Evolutionary conservation across 2,329 filamentous ascomycete genomes (phyloP), one percentile per base, ranked within the genome.

Genomic region (Colletotrichum tropicicola): DNA sequence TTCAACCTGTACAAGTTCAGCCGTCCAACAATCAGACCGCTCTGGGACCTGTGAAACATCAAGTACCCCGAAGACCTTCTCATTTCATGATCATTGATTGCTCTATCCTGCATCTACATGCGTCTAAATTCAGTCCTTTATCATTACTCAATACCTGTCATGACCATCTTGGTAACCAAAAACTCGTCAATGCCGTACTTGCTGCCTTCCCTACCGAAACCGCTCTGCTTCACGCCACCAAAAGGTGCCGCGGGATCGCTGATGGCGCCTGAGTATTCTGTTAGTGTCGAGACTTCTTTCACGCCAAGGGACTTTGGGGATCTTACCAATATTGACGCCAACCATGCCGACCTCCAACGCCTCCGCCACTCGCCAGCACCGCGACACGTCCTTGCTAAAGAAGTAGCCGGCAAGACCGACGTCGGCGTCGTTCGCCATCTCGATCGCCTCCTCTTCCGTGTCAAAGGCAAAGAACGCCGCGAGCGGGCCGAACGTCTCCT

Each of bases 361-460:
- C 66, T 84, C 83, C 5, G 86, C 81, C 1, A 83, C 79, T 23
- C 79, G 78, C 70, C 84, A 83, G 5, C 81, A 78, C 28, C 77
- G 76, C 48, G 79, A 82, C 57, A 91, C 79, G 70, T 89, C 83
- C 65, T 85, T 79, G 0, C 84, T 91, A 70, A 91, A 91, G 3
- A 92, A 75, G 0, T 88, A 85, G 5, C 85, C 84, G 2, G 85
- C 88, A 0, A 91, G 81, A 2, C 88, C 89, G 69, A 89, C 90
- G 2, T 82, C 84, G 0, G 85, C 85, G 71, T 89, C 75, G 45
- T 83, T 84, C 10, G 82, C 82, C 51, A 82, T 70, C 9, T 35
- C 58, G 10, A 84, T 69, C 0, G 80, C 82, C 44, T 83, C 79
- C 5, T 74, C 75, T 56, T 83, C 81, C 0, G 76, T 74, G 61